Evolutionary conservation across 805 yeast species (phyloP).

Genomic region (Kodamaea kakaduensis): DNA sequence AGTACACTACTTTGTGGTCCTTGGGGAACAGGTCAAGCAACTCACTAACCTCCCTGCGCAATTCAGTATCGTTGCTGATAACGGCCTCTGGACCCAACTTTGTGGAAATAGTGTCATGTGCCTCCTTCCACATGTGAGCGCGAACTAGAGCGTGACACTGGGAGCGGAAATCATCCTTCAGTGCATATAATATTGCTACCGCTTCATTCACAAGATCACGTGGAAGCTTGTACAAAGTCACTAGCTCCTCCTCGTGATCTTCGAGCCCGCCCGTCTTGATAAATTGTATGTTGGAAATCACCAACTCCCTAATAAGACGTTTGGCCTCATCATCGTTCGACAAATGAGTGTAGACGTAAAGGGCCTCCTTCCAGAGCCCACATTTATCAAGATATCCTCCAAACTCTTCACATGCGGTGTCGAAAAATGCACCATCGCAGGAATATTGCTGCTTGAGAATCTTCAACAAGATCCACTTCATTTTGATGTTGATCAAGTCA

Average conservation of each 20-base stretch:
- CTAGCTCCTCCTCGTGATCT: constrained; percentile 33
- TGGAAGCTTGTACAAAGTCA: constrained; percentile 46
- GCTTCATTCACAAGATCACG: constrained; percentile 47
- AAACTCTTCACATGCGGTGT: constrained; percentile 32
- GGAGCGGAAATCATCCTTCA: constrained; percentile 47
- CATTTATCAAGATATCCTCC: constrained; percentile 46
- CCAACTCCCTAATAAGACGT: constrained; percentile 33
- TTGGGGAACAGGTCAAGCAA: constrained; percentile 45
- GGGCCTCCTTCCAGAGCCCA: constrained; percentile 54
- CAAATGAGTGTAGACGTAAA: constrained; percentile 61
- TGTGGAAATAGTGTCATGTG: constrained; percentile 54
- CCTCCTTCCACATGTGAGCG: constrained; percentile 59
- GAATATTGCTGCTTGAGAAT: constrained; percentile 24
- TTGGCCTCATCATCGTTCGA: constrained; percentile 43
- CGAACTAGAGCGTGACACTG: constrained; percentile 59
- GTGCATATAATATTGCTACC: constrained; percentile 53
- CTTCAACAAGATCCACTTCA: constrained; percentile 52
- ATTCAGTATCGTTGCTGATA: constrained; percentile 38
- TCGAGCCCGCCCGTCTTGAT: constrained; percentile 19
- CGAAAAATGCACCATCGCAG: constrained; percentile 9
- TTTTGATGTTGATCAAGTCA: constrained; percentile 28
- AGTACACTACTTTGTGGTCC: constrained; percentile 39
- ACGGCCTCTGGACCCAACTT: constrained; percentile 73
- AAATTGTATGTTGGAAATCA: constrained; percentile 30
- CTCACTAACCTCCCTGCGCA: constrained; percentile 34